phyloP scores from a whole-genome alignment of 306 rosid genomes.

The Acacia acuminata region DNA sequence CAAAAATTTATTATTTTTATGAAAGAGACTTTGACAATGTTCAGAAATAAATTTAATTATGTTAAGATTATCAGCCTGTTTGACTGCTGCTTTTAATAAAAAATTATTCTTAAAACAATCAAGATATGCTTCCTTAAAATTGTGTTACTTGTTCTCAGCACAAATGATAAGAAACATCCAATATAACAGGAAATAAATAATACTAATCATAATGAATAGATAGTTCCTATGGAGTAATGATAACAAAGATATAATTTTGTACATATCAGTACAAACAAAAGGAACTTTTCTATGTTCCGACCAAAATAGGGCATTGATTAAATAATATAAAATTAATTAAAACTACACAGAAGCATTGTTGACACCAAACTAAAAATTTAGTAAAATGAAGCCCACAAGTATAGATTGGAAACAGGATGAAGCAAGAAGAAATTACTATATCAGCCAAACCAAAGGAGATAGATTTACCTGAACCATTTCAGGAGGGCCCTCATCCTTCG shows the following conservation, averaged over 20 bases:
- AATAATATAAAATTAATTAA: neutral
- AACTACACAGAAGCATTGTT: neutral
- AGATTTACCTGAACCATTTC: constrained; percentile 94
- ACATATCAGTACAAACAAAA: neutral
- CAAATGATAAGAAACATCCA: neutral
- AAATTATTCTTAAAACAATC: neutral
- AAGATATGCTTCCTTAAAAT: neutral
- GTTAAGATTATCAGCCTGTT: neutral
- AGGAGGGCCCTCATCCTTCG: constrained; percentile 97
- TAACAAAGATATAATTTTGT: too few relatives aligned
- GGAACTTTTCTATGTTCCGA: neutral
- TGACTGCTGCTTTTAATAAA: neutral
- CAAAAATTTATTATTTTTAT: neutral
- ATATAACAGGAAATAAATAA: neutral
- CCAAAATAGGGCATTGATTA: neutral
- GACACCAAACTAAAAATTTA: neutral
- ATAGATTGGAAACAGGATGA: neutral
- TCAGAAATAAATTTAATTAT: neutral
- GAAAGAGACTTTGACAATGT: constrained; percentile 13
- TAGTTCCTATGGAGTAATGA: neutral
- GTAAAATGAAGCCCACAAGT: neutral
- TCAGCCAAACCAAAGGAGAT: constrained; percentile 29
- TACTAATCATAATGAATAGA: neutral
- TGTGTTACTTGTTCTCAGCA: neutral
- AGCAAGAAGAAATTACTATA: neutral